Evolutionary conservation across 106 monocot species (phyloP).

Genomic region (Dendrobium huoshanense): DNA sequence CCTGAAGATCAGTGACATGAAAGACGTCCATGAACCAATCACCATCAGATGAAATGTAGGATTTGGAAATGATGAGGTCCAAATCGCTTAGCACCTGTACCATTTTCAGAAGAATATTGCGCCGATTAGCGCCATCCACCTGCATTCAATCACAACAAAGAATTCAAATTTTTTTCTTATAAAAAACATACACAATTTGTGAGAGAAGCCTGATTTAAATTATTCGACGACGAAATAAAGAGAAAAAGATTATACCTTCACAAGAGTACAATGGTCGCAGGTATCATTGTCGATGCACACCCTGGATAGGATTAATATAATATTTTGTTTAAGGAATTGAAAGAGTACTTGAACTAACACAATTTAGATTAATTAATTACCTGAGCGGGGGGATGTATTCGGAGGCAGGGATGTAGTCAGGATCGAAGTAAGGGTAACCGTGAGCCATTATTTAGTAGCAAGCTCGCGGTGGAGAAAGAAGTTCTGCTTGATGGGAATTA

Average conservation of each 20-base stretch:
- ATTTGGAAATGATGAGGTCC: conserved; percentile 18
- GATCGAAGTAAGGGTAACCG: conserved; percentile 26
- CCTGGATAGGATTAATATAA: conserved; percentile 11
- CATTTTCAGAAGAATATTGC: not conserved
- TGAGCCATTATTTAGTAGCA: no score
- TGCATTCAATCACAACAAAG: not conserved
- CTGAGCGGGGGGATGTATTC: conserved; percentile 19
- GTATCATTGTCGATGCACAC: conserved; percentile 59
- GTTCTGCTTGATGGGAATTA: no score
- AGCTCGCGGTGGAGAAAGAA: no score
- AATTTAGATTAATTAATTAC: not conserved
- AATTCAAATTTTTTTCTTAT: no score
- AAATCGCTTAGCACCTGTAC: conserved; percentile 11
- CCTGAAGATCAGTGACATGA: conserved; percentile 43
- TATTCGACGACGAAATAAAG: not conserved
- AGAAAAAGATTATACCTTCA: conserved; percentile 26
- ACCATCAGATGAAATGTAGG: conserved; percentile 34
- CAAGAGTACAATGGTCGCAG: conserved; percentile 41
- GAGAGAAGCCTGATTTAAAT: no score
- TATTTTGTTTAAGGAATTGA: no score
- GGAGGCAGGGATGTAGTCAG: conserved; percentile 24
- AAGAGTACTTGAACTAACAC: no score
- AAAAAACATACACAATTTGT: no score
- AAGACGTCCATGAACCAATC: conserved; percentile 51
- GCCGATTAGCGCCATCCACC: conserved; percentile 9